These are phyloP conservation scores for Penicillium rolfsii DNA, from an alignment of 2,329 filamentous ascomycete genomes.

Conservation along the genomic window DNA sequence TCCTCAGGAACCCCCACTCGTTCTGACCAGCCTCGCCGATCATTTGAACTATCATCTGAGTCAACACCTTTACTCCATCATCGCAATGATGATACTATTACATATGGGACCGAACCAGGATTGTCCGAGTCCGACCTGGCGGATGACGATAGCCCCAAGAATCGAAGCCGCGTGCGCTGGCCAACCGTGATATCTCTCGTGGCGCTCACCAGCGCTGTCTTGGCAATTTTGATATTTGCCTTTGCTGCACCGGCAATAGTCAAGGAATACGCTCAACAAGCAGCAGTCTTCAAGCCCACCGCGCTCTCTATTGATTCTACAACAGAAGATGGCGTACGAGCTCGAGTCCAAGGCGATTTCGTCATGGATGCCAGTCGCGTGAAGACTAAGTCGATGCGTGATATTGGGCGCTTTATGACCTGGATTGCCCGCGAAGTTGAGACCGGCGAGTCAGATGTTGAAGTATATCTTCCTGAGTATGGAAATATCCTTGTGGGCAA, in stretches of 20 bases:
- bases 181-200: conserved; percentile 75
- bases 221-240: conserved; percentile 73
- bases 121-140: conserved; percentile 29
- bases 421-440: conserved; percentile 79
- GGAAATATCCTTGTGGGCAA: conserved; percentile 75
- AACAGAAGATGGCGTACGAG: conserved; percentile 74
- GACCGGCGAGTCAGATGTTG: conserved; percentile 70
- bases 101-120: conserved; percentile 36
- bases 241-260: conserved; percentile 81
- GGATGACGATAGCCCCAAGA: conserved; percentile 25
- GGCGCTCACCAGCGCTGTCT: conserved; percentile 63
- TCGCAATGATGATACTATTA: conserved; percentile 37
- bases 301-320: conserved; percentile 84
- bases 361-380: conserved; percentile 78
- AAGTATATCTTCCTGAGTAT: conserved; percentile 83
- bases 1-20: conserved; percentile 21
- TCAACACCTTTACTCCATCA: conserved; percentile 48
- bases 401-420: conserved; percentile 75
- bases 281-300: conserved; percentile 78
- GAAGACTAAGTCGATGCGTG: conserved; percentile 68
- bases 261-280: conserved; percentile 83
- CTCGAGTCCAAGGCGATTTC: conserved; percentile 81
- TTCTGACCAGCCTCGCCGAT: conserved; percentile 23
- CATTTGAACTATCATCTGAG: conserved; percentile 46
- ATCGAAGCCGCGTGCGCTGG: conserved; percentile 60